Conservation (phyloP, 306 rosid species). For the Lithocarpus polystachyus region DNA sequence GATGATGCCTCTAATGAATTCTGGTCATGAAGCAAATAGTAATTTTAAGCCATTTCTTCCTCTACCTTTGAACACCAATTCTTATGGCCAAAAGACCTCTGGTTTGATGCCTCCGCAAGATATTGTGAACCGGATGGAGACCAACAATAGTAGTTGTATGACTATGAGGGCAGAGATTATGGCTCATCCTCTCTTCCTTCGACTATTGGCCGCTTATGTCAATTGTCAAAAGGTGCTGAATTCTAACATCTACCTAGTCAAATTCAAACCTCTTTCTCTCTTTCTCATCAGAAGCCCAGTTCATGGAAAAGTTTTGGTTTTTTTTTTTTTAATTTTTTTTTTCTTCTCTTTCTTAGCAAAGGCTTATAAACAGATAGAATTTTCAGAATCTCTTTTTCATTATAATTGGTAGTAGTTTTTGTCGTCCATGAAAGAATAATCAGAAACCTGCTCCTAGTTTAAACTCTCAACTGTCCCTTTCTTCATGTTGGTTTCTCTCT, state of each 20-base stretch:
- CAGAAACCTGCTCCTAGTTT: not conserved
- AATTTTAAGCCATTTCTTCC: constrained; percentile 36
- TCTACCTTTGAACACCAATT: constrained; percentile 24
- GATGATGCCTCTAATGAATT: constrained; percentile 22
- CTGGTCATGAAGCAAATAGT: not conserved
- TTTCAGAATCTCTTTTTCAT: not conserved
- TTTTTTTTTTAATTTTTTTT: no score
- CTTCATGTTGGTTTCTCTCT: not conserved
- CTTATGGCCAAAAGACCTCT: constrained; percentile 22
- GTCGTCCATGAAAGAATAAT: not conserved
- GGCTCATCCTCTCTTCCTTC: constrained; percentile 43
- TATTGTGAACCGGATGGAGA: constrained; percentile 8
- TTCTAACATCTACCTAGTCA: not conserved
- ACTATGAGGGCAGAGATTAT: constrained; percentile 33
- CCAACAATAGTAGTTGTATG: constrained; percentile 10
- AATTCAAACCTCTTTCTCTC: not conserved
- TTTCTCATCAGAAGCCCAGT: not conserved
- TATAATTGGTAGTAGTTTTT: not conserved
- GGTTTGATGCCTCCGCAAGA: constrained; percentile 10
- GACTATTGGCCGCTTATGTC: constrained; percentile 25
- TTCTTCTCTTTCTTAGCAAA: no score
- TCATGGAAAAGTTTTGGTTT: no score
- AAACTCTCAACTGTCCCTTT: not conserved
- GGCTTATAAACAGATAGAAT: not conserved
- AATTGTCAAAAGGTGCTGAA: constrained; percentile 40